These are phyloP conservation scores for Metschnikowia hibisci DNA, from an alignment of 805 yeast species.

Conservation along the genomic window DNA sequence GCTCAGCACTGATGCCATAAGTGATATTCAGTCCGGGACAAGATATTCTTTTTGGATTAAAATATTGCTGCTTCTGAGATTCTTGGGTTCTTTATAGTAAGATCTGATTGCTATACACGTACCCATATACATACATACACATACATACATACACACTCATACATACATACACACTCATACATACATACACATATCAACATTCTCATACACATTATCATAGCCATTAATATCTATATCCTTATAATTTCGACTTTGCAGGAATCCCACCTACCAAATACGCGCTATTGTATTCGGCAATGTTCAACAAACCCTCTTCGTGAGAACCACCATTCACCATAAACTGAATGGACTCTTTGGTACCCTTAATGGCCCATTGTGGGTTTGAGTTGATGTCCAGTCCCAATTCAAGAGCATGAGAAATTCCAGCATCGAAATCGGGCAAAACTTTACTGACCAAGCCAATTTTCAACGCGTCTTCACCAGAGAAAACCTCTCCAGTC, in stretches of 20 bases:
- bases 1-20: too few species aligned
- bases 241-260: constrained; percentile 9
- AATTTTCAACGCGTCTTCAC: constrained; percentile 49
- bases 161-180: too few species aligned
- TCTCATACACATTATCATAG: too few species aligned
- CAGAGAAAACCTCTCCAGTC: constrained; percentile 55
- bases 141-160: too few species aligned
- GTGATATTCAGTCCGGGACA: too few species aligned
- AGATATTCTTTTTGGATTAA: too few species aligned
- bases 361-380: constrained; percentile 58
- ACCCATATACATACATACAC: too few species aligned
- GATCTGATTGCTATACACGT: too few species aligned
- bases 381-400: constrained; percentile 47
- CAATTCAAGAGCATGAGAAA: constrained; percentile 44
- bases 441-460: constrained; percentile 53
- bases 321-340: constrained; percentile 31
- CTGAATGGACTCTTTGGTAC: constrained; percentile 57
- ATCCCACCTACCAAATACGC: constrained; percentile 23
- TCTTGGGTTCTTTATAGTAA: too few species aligned
- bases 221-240: neutral
- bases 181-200: too few species aligned
- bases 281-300: constrained; percentile 54
- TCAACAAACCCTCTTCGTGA: constrained; percentile 44
- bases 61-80: too few species aligned
- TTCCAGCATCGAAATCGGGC: constrained; percentile 46